Conservation (phyloP, 306 rosid genomes). For the Gleditsia sinensis region DNA sequence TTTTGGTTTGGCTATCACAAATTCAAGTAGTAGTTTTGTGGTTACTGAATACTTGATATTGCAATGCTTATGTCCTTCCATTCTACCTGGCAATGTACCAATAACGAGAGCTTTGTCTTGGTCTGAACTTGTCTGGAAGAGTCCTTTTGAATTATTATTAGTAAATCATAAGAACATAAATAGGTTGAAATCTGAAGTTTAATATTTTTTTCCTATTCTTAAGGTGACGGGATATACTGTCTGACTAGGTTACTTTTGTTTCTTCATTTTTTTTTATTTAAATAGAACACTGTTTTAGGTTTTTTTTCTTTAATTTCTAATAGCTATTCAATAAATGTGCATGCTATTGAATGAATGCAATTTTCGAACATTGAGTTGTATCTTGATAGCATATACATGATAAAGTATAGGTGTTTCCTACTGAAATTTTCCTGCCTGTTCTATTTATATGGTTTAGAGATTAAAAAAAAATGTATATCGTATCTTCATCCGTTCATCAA, state of each 20-base stretch:
- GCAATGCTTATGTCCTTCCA: constrained; percentile 7
- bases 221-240: not conserved
- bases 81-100: not conserved
- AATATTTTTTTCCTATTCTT: not conserved
- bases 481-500: too few relatives aligned
- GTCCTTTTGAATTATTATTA: not conserved
- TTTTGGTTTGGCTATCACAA: not conserved
- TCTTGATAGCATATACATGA: not conserved
- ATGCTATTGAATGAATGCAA: not conserved
- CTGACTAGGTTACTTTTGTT: too few relatives aligned
- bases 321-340: not conserved
- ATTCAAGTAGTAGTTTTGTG: not conserved
- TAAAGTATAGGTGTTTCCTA: too few relatives aligned
- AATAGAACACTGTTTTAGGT: too few relatives aligned
- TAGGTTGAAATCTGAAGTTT: not conserved
- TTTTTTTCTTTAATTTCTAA: too few relatives aligned
- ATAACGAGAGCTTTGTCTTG: not conserved
- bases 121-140: not conserved
- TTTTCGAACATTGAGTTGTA: not conserved
- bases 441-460: too few relatives aligned
- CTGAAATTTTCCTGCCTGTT: too few relatives aligned
- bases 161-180: not conserved
- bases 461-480: too few relatives aligned
- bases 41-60: not conserved
- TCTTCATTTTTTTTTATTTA: too few relatives aligned